Percentiles rank a stretch among this genome's conserved stretches.
These are phyloP conservation scores for Nepenthes alata DNA, from an alignment of 179 eudicot species.

Conservation along the genomic window DNA sequence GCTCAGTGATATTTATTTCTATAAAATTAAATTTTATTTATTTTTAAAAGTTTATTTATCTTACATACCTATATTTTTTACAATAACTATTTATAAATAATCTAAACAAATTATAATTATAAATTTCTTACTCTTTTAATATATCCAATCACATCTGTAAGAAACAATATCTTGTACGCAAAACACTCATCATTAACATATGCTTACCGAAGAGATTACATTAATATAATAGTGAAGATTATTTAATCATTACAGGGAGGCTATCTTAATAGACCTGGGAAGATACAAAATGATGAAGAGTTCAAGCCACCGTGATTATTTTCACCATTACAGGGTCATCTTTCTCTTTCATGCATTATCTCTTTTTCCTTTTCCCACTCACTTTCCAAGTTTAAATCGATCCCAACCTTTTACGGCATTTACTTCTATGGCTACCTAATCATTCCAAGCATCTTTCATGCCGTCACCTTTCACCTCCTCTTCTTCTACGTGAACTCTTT, in stretches of 20 bases:
- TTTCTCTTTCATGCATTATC: background rate
- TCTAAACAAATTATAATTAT: too few relatives aligned
- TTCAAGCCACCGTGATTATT: conserved; percentile 9
- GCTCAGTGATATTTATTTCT: too few relatives aligned
- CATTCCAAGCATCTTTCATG: conserved; percentile 13
- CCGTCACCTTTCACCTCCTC: conserved; percentile 9
- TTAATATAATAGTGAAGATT: background rate
- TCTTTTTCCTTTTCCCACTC: conserved; percentile 3
- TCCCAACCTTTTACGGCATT: conserved; percentile 5
- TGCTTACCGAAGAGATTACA: background rate
- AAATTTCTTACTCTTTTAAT: too few relatives aligned
- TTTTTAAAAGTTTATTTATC: too few relatives aligned
- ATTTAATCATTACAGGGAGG: too few relatives aligned
- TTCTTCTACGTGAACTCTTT: conserved; percentile 4
- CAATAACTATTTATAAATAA: too few relatives aligned
- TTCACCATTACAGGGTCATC: conserved; percentile 11
- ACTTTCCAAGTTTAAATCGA: too few relatives aligned
- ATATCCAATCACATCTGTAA: too few relatives aligned
- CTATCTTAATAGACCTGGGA: background rate
- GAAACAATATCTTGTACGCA: too few relatives aligned
- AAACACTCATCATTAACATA: background rate
- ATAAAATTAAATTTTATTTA: too few relatives aligned
- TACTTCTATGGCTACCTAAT: conserved; percentile 20
- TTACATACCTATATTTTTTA: too few relatives aligned
- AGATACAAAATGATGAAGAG: background rate